Base-by-base conservation (phyloP, 1,284 basidiomycete species). In the Microstroma glucosiphilum region DNA sequence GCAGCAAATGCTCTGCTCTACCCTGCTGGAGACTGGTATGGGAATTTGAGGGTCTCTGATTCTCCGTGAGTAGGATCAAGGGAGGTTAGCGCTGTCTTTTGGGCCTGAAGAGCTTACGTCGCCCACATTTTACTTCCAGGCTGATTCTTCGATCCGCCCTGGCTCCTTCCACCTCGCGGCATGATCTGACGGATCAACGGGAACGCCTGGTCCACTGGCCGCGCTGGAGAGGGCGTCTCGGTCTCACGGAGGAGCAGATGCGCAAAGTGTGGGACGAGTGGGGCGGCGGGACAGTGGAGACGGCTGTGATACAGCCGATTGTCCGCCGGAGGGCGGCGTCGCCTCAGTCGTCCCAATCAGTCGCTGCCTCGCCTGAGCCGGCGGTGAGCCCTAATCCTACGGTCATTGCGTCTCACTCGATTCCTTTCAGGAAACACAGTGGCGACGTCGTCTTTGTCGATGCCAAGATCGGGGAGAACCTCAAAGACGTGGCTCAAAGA, bases 1-100 rank as follows among this genome's bases (percentile, higher is more conserved):
- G 79, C 79, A 0, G 79, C 71, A 1, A 80, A 80, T 51, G 79
- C 73, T 1, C 64, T 80, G 21, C 75, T 80, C 23, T 79, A 79
- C 49, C 72, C 72, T 21, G 70, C 76, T 40, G 73, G 69, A 15
- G 77, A 75, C 54, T 74, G 69, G 68, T 76, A 76, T 59, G 79
- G 79, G 42, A 76, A 76, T 53, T 48, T 76, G 21, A 65, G 75
- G 41, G 23, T 26, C 6, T 40, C 55, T 4, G 67, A 68, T 59
- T 58, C 62, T 13, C 66, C 63, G 57, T 65, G 57, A 56, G 60
- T 65, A 59, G 19, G n/a, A n/a, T n/a, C n/a, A 48, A 6, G 12
- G 17, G 43, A 37, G 4, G 30, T n/a, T n/a, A n/a, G n/a, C n/a
- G n/a, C n/a, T n/a, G n/a, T n/a, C n/a, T n/a, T n/a, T n/a, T n/a